These are phyloP conservation scores for Sphagnum tenellum DNA, from an alignment of 225 moss, liverwort and hornwort species.

Conservation along the genomic window DNA sequence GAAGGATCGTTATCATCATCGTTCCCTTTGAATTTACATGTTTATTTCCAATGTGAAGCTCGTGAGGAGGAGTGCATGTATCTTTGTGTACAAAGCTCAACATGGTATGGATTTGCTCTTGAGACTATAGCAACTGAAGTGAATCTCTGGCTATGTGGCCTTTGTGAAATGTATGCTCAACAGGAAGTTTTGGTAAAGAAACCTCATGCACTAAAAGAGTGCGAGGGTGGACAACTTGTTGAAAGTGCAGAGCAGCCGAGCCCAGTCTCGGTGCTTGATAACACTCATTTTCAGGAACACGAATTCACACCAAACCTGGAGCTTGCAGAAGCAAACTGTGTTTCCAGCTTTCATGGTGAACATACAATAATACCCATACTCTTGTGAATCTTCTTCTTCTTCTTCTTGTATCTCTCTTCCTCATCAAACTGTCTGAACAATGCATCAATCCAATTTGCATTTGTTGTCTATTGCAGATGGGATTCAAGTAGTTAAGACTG, in stretches of 20 bases:
- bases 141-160: neutral
- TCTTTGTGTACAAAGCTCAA: too few species aligned
- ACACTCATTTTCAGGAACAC: conserved; percentile 23
- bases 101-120: too few species aligned
- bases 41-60: neutral
- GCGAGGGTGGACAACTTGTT: conserved; percentile 7
- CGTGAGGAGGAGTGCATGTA: too few species aligned
- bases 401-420: too few species aligned
- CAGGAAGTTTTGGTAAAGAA: conserved; percentile 7
- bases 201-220: neutral
- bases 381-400: too few species aligned
- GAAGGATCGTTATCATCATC: neutral
- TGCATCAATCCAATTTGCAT: too few species aligned
- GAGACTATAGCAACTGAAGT: neutral
- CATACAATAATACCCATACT: too few species aligned
- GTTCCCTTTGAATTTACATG: neutral
- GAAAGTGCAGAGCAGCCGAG: conserved; percentile 28
- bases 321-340: conserved; percentile 13
- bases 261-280: conserved; percentile 30
- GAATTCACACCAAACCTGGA: conserved; percentile 27
- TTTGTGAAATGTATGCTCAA: conserved; percentile 10
- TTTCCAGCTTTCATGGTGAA: conserved; percentile 13
- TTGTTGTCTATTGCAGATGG: too few species aligned
- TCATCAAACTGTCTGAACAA: too few species aligned
- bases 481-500: too few species aligned